Evolutionary conservation across 495 filamentous ascomycete species (phyloP).

Genomic region (Immersiella caudata): DNA sequence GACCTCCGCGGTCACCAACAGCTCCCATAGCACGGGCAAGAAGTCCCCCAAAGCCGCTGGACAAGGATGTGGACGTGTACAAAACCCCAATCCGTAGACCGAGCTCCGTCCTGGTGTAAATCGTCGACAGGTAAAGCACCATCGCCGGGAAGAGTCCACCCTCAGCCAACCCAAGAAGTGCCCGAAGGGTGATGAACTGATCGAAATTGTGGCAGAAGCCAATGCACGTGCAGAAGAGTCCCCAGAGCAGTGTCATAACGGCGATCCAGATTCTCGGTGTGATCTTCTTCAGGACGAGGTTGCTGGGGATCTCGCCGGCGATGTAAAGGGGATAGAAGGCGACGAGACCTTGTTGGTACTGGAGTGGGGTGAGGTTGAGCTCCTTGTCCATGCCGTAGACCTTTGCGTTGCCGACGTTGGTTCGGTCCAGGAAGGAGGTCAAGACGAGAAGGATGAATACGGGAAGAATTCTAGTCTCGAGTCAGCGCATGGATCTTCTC

Average conservation of each 20-base stretch:
- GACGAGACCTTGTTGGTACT: conserved; percentile 69
- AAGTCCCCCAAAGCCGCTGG: conserved; percentile 56
- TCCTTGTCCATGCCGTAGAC: conserved; percentile 67
- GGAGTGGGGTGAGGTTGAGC: conserved; percentile 61
- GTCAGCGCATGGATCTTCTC: background rate
- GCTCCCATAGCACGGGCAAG: conserved; percentile 45
- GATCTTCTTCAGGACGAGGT: conserved; percentile 77
- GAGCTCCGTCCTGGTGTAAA: conserved; percentile 52
- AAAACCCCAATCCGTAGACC: conserved; percentile 57
- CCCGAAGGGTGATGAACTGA: conserved; percentile 74
- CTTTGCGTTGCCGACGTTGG: conserved; percentile 82
- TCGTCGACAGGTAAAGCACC: conserved; percentile 50
- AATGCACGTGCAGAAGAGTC: conserved; percentile 61
- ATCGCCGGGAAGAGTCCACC: conserved; percentile 55
- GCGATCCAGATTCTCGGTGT: conserved; percentile 63
- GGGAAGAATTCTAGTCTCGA: conserved; percentile 1
- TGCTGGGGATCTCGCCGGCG: conserved; percentile 74
- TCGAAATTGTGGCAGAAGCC: conserved; percentile 74
- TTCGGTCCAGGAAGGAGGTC: conserved; percentile 70
- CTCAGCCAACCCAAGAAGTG: conserved; percentile 68
- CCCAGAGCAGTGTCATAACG: conserved; percentile 58
- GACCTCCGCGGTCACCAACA: conserved; percentile 40
- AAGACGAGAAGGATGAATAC: conserved; percentile 36
- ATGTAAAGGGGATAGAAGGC: conserved; percentile 62
- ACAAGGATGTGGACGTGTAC: conserved; percentile 56